A percentile compares a stretch with the other conserved stretches of the same genome.
These are phyloP conservation scores for Thielaviopsis punctulata DNA, from an alignment of 2,329 filamentous ascomycete genomes.

Conservation along the genomic window DNA sequence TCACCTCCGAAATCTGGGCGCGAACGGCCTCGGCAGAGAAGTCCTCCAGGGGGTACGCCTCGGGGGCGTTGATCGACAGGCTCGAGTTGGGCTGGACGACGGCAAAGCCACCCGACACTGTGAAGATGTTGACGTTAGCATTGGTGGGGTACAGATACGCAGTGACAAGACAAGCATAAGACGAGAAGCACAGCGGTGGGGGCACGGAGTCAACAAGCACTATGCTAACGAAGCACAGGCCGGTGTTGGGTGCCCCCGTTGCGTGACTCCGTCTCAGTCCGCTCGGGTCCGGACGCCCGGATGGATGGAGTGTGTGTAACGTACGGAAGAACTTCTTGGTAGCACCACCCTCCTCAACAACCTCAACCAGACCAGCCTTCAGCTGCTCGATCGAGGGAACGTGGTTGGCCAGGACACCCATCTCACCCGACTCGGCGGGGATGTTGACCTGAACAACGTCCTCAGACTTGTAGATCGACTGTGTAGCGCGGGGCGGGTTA, in stretches of 20 bases:
- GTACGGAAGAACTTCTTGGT: conserved; percentile 97
- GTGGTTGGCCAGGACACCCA: conserved; percentile 99
- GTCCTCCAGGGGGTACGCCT: conserved; percentile 86
- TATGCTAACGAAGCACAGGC: neutral
- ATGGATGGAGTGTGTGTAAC: conserved; percentile 22
- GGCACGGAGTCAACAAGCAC: neutral
- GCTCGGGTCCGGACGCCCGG: neutral
- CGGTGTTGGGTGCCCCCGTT: neutral
- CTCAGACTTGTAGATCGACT: conserved; percentile 55
- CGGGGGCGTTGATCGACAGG: conserved; percentile 95
- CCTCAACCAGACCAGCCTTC: conserved; percentile 87
- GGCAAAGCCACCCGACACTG: conserved; percentile 93
- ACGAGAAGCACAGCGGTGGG: neutral
- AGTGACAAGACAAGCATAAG: neutral
- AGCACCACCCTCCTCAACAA: conserved; percentile 79
- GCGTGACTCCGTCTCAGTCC: neutral
- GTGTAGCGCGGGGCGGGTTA: conserved; percentile 14
- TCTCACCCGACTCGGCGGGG: conserved; percentile 92
- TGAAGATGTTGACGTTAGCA: neutral
- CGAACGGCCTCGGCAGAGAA: conserved; percentile 85
- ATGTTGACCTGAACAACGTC: conserved; percentile 92
- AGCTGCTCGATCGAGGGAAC: conserved; percentile 98
- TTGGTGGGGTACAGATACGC: neutral
- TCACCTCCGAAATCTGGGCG: conserved; percentile 81
- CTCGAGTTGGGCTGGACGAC: conserved; percentile 88